These are phyloP conservation scores for Coemansia aciculifera DNA, from an alignment of 192 early-diverging fungal genomes.

Conservation along the genomic window DNA sequence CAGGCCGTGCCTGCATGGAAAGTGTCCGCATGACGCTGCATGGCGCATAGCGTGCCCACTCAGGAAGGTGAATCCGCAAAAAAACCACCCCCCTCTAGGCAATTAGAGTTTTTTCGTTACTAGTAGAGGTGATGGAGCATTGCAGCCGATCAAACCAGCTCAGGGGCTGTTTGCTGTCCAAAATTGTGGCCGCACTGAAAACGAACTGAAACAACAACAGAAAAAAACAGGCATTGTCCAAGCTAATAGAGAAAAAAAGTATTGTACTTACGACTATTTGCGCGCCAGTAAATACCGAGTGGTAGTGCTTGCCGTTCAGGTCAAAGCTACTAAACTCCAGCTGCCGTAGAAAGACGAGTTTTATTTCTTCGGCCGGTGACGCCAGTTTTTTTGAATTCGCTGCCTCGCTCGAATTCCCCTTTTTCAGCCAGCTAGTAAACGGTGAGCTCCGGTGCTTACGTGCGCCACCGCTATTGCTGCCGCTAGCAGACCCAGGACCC, in stretches of 20 bases:
- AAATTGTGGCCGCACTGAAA: not conserved
- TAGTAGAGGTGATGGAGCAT: not conserved
- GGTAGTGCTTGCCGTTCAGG: constrained; percentile 48
- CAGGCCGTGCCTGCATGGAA: not conserved
- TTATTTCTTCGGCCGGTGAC: constrained; percentile 55
- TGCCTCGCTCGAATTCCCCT: constrained; percentile 9
- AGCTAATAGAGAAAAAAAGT: not conserved
- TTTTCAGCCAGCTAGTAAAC: constrained; percentile 51
- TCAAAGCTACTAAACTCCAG: constrained; percentile 49
- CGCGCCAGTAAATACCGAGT: constrained; percentile 53
- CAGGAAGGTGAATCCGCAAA: not conserved
- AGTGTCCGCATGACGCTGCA: constrained; percentile 8
- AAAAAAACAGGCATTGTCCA: constrained; percentile 1
- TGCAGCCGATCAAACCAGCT: not conserved
- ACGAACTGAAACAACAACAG: not conserved
- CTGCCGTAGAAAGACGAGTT: constrained; percentile 49
- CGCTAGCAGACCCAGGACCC: not conserved
- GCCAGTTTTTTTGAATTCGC: constrained; percentile 50
- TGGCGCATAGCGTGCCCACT: not conserved
- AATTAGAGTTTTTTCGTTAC: not conserved
- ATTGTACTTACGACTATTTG: constrained; percentile 52
- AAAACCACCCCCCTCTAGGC: not conserved
- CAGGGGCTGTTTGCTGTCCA: not conserved
- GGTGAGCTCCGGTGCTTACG: constrained; percentile 36
- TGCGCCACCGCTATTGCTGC: not conserved